Evolutionary conservation across 495 filamentous ascomycete genomes (phyloP).

Genomic region (Neurospora hispaniola): DNA sequence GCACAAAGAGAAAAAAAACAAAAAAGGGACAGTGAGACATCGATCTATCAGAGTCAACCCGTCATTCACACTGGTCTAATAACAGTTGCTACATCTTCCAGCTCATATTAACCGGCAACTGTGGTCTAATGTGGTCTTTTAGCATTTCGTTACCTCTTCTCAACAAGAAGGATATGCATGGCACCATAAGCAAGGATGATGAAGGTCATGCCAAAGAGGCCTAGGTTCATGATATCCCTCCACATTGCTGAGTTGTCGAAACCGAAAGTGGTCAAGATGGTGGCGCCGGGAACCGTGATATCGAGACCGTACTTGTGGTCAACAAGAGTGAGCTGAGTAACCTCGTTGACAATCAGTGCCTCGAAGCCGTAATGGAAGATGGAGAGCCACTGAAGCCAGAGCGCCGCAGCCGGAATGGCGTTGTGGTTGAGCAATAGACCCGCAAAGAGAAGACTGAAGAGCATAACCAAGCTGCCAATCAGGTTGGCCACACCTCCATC

Average conservation of each 20-base stretch:
- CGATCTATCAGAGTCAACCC: background rate
- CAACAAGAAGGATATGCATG: conserved; percentile 89
- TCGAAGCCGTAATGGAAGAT: conserved; percentile 99
- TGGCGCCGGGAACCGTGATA: conserved; percentile 90
- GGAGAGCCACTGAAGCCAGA: conserved; percentile 92
- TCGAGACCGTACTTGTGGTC: conserved; percentile 93
- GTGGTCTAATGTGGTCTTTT: background rate
- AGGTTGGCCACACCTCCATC: conserved; percentile 89
- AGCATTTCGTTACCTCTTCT: conserved; percentile 54
- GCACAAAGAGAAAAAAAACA: background rate
- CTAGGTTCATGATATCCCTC: conserved; percentile 74
- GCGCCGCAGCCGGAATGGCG: conserved; percentile 68
- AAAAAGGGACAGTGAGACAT: background rate
- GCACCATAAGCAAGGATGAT: conserved; percentile 81
- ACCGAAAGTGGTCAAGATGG: conserved; percentile 88
- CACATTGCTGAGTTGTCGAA: conserved; percentile 79
- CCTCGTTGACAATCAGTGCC: conserved; percentile 94
- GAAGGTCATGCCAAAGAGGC: conserved; percentile 70
- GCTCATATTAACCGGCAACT: background rate
- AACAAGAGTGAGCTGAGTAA: conserved; percentile 75
- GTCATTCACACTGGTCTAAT: background rate
- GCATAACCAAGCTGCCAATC: conserved; percentile 92
- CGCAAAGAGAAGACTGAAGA: conserved; percentile 91
- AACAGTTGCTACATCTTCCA: background rate
- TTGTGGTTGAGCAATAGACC: conserved; percentile 90